Evolutionary conservation across 176 grass and related monocot genomes (phyloP), one percentile per base, ranked within the genome.

Genomic region (Panicum miliaceum): DNA sequence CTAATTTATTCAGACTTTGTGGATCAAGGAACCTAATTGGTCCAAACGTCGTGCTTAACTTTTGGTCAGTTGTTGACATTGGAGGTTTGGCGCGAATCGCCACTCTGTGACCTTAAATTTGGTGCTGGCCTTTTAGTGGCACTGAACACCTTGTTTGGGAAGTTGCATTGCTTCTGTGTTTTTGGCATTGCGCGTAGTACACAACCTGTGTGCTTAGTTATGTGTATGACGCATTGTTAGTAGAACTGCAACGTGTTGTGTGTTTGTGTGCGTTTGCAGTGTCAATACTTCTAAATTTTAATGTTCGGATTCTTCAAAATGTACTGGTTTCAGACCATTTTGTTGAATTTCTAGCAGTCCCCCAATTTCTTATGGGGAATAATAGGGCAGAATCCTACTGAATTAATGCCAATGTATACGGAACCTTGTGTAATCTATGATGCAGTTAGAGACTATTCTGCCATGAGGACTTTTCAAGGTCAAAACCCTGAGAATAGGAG

Each of bases 381-480:
- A 60, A 20, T 59, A 58, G 38, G 35, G 46, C 46, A 64, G 12
- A 56, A 64, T 57, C 65, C 2, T 54, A 56, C 57, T 78, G 61
- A 67, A 88, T 43, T 56, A 71, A 54, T 53, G 41, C 18, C 68
- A 7, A 2, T 81, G 42, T 83, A 63, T 69, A 71, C 32, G 77
- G 77, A 85, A 56, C 59, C 56, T 4, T 51, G 38, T 86, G 20
- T 12, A 12, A 27, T 52, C 64, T 72, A 7, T 59, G 48, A 18
- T 77, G 22, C 72, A 86, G 88, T 54, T 23, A 51, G 64, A 19
- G 7, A 25, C 8, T 25, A 14, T 19, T 40, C 57, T n/a, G 23
- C 41, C 57, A 90, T 86, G 83, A 85, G 71, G 78, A 86, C 73
- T 43, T 68, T 53, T 42, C 42, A 74, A 19, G 61, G 32, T 85